Conservation (phyloP, 257 asterid species). For the Ligustrum vulgare region DNA sequence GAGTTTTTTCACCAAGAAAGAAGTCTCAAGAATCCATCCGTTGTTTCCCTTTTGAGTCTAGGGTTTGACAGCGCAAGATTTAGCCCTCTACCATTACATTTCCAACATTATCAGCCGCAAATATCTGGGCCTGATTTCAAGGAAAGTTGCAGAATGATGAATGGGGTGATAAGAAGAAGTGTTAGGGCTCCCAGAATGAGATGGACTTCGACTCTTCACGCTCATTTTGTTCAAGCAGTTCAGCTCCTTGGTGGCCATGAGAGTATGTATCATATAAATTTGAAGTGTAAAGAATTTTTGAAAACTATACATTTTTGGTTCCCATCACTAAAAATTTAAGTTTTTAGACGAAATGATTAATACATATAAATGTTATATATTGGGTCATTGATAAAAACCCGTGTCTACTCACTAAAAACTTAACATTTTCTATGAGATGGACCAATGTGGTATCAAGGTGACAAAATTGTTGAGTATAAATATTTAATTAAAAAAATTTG, state of each 20-base stretch:
- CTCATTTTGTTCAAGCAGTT: conserved; percentile 90
- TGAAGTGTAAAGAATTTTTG: neutral
- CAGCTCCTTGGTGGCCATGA: conserved; percentile 91
- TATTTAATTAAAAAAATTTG: too few relatives aligned
- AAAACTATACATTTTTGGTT: neutral
- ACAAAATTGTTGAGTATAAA: neutral
- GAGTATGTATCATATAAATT: conserved; percentile 40
- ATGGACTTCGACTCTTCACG: conserved; percentile 92
- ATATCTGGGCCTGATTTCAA: conserved; percentile 51
- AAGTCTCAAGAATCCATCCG: conserved; percentile 5
- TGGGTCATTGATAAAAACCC: neutral
- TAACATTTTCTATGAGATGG: neutral
- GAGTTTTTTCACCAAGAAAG: conserved; percentile 23
- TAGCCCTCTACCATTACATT: conserved; percentile 22
- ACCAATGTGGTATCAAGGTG: neutral
- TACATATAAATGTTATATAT: too few relatives aligned
- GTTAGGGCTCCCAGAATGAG: conserved; percentile 87
- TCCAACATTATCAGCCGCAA: conserved; percentile 47
- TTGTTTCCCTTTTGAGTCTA: conserved; percentile 47
- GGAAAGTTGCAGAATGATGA: conserved; percentile 44
- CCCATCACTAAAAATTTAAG: too few relatives aligned
- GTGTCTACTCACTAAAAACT: neutral
- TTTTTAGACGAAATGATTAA: too few relatives aligned
- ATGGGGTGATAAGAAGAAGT: conserved; percentile 39
- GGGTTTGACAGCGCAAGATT: conserved; percentile 40